phyloP scores from a whole-genome alignment of 768 basidiomycete species.

The Lyophyllum decastes region DNA sequence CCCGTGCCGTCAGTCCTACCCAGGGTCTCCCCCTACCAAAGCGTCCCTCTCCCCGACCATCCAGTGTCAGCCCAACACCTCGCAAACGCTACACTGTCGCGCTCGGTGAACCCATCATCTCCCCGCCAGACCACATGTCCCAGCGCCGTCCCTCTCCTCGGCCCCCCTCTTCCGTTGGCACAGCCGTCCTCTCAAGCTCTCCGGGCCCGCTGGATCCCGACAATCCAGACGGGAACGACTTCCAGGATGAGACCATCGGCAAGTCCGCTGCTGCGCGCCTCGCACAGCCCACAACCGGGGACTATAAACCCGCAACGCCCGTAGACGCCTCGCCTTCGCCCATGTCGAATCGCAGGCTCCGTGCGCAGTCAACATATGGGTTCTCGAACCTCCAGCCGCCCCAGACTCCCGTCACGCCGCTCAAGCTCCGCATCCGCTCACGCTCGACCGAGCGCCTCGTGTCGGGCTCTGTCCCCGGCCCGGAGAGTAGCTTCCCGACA shows the following conservation, averaged over 20 bases:
- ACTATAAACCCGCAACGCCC: conserved; percentile 22
- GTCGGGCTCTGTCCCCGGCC: conserved; percentile 4
- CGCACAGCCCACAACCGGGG: conserved; percentile 16
- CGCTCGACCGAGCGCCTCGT: conserved; percentile 38
- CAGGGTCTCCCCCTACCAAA: conserved; percentile 46
- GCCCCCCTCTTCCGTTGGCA: conserved; percentile 34
- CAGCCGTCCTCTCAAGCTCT: conserved; percentile 44
- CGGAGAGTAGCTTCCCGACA: conserved; percentile 29
- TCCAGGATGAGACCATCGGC: conserved; percentile 64
- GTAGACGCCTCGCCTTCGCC: conserved; percentile 23
- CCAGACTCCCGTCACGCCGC: conserved; percentile 31
- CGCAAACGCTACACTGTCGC: conserved; percentile 88
- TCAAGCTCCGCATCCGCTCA: conserved; percentile 38
- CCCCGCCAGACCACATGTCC: conserved; percentile 25
- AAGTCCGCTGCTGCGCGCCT: conserved; percentile 43
- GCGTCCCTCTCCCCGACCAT: conserved; percentile 38
- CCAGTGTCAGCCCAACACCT: conserved; percentile 71
- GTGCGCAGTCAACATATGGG: conserved; percentile 65
- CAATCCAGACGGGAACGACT: conserved; percentile 38
- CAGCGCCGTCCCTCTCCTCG: conserved; percentile 19
- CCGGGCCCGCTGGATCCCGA: conserved; percentile 22
- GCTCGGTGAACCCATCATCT: conserved; percentile 70
- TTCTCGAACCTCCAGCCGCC: conserved; percentile 37
- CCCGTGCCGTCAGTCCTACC: conserved; percentile 18
- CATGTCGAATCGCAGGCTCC: conserved; percentile 35